Evolutionary conservation across 2,329 filamentous ascomycete genomes (phyloP).

Genomic region (Phyllosticta capitalensis): DNA sequence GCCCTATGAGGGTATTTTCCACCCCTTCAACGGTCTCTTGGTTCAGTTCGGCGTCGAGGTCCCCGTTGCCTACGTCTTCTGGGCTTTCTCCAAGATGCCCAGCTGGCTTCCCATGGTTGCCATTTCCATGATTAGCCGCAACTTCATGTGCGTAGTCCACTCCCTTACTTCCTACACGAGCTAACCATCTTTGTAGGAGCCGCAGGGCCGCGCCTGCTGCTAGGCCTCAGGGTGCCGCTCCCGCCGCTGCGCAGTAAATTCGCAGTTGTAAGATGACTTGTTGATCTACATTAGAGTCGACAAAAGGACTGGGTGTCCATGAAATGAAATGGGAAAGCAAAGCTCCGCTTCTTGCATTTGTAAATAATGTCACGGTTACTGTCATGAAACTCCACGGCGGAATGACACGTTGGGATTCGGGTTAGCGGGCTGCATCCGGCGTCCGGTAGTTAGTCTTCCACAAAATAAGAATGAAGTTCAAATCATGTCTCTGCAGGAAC

Average conservation of each 20-base stretch:
- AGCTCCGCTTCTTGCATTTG: neutral
- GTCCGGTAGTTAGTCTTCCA: conserved; percentile 5
- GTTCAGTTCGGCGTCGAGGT: conserved; percentile 53
- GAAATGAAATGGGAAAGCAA: neutral
- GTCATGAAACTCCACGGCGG: conserved; percentile 10
- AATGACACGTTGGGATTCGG: conserved; percentile 2
- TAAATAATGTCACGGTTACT: conserved; percentile 9
- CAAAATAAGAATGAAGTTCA: neutral
- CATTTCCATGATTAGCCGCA: conserved; percentile 63
- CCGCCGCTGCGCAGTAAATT: conserved; percentile 7
- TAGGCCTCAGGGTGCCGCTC: neutral
- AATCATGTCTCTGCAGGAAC: neutral
- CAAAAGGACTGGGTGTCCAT: neutral
- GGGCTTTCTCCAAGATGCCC: conserved; percentile 50
- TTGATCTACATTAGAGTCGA: neutral
- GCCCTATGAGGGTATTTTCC: conserved; percentile 58
- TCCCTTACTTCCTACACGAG: neutral
- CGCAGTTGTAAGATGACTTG: neutral
- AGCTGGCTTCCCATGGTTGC: conserved; percentile 70
- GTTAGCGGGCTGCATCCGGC: neutral
- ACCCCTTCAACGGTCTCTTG: conserved; percentile 63
- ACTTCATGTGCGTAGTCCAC: conserved; percentile 58
- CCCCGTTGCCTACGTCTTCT: conserved; percentile 59
- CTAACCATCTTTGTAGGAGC: neutral
- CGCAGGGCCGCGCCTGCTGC: conserved; percentile 2